phyloP scores from a whole-genome alignment of 2,329 filamentous ascomycete genomes.

The Arthrobotrys sinensis region DNA sequence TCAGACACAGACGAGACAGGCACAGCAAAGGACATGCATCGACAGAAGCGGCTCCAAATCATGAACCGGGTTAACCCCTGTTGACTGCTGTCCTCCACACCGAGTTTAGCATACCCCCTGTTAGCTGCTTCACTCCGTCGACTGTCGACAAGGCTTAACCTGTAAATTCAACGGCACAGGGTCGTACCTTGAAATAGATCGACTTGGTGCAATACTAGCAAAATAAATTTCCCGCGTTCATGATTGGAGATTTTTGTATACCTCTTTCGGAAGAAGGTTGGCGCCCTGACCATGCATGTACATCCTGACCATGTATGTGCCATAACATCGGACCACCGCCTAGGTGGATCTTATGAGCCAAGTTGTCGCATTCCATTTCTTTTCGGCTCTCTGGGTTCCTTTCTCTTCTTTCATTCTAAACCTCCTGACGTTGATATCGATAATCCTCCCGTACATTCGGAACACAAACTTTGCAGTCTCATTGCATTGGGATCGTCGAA shows the following conservation, averaged over 20 bases:
- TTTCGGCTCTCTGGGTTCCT: no score
- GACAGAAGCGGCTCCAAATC: conserved; percentile 2
- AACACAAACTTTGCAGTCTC: no score
- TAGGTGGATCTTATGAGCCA: not conserved
- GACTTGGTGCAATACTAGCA: not conserved
- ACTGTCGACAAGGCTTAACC: no score
- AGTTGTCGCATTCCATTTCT: not conserved
- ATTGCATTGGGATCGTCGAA: no score
- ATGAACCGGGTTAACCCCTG: conserved; percentile 5
- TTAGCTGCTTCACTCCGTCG: not conserved
- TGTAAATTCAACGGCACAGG: not conserved
- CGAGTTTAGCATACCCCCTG: not conserved
- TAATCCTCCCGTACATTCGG: not conserved
- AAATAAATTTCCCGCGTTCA: not conserved
- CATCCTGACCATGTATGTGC: no score
- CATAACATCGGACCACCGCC: no score
- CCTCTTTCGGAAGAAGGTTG: no score
- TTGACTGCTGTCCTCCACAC: not conserved
- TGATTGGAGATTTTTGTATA: not conserved
- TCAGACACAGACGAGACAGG: conserved; percentile 18
- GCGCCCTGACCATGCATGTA: no score
- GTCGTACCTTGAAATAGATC: conserved; percentile 20
- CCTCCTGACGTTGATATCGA: not conserved
- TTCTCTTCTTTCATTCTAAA: not conserved
- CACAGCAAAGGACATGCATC: not conserved